These are phyloP conservation scores for Podaxis sp. DNA, from an alignment of 768 basidiomycete genomes.

Conservation along the genomic window DNA sequence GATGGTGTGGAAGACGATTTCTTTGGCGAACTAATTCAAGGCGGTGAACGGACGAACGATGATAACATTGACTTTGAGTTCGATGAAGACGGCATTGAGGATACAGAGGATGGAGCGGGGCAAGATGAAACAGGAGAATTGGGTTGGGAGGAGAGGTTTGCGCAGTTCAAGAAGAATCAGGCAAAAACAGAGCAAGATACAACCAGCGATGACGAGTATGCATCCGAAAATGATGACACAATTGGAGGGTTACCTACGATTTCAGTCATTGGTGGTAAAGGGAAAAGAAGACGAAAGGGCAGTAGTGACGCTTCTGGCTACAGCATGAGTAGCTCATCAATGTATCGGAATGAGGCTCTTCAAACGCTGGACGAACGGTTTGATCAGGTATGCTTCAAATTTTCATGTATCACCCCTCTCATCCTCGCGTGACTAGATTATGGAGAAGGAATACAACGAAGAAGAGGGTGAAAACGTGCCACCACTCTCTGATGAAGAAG, in stretches of 20 bases:
- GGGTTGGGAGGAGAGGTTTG: conserved; percentile 80
- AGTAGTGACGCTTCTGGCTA: conserved; percentile 89
- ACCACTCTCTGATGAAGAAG: conserved; percentile 25
- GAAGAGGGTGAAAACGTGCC: conserved; percentile 39
- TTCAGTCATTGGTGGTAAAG: conserved; percentile 76
- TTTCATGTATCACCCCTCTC: neutral
- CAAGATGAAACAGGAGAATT: conserved; percentile 32
- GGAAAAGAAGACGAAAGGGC: conserved; percentile 66
- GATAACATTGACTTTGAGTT: conserved; percentile 71
- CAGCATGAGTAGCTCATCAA: conserved; percentile 96
- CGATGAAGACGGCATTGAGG: conserved; percentile 43
- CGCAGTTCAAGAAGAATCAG: conserved; percentile 74
- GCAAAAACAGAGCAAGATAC: conserved; percentile 31
- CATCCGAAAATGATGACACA: conserved; percentile 79
- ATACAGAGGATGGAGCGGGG: conserved; percentile 9
- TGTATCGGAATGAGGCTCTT: conserved; percentile 89
- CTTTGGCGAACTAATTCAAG: conserved; percentile 67
- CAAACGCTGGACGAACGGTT: conserved; percentile 91
- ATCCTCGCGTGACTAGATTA: conserved; percentile 44
- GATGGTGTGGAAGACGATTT: conserved; percentile 73
- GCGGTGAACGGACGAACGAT: conserved; percentile 63
- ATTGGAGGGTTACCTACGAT: conserved; percentile 69
- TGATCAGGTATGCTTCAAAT: conserved; percentile 65
- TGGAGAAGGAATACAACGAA: conserved; percentile 78
- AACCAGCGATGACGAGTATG: conserved; percentile 50